Evolutionary conservation across 1,284 basidiomycete species (phyloP).

Genomic region (Lentinula novae-zelandiae): DNA sequence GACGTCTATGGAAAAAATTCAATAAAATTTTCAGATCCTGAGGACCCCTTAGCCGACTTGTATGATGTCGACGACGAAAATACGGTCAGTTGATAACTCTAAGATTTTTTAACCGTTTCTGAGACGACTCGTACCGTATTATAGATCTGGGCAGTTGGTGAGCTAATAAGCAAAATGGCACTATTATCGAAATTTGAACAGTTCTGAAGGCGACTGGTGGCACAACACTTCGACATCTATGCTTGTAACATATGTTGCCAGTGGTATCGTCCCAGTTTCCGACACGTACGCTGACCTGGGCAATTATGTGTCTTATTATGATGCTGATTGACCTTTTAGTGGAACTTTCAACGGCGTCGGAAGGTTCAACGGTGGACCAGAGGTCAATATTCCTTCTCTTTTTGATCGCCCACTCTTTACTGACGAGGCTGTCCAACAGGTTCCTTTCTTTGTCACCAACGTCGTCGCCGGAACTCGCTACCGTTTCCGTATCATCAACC

Average conservation of each 20-base stretch:
- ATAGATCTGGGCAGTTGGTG: constrained; percentile 8
- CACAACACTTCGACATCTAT: constrained; percentile 12
- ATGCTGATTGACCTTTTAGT: neutral
- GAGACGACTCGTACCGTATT: constrained; percentile 18
- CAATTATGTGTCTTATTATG: neutral
- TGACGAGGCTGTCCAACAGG: constrained; percentile 17
- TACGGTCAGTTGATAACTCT: constrained; percentile 22
- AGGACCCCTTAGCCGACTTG: constrained; percentile 12
- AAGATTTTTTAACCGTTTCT: constrained; percentile 34
- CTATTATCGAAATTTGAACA: neutral
- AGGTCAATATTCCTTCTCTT: constrained; percentile 11
- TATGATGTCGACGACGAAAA: constrained; percentile 19
- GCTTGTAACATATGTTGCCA: constrained; percentile 22
- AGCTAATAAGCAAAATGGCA: neutral
- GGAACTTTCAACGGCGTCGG: constrained; percentile 28
- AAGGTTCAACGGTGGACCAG: constrained; percentile 19
- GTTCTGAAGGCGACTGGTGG: neutral
- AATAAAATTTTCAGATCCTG: constrained; percentile 8
- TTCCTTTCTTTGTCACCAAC: constrained; percentile 29
- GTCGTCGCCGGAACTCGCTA: constrained; percentile 36
- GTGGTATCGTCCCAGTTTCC: constrained; percentile 26
- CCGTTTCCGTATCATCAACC: constrained; percentile 48
- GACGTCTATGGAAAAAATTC: neutral
- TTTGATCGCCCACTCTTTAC: neutral
- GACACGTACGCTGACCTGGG: constrained; percentile 16